phyloP scores from a whole-genome alignment of 164 flowering plant genomes.

The Hamamelis virginiana region DNA sequence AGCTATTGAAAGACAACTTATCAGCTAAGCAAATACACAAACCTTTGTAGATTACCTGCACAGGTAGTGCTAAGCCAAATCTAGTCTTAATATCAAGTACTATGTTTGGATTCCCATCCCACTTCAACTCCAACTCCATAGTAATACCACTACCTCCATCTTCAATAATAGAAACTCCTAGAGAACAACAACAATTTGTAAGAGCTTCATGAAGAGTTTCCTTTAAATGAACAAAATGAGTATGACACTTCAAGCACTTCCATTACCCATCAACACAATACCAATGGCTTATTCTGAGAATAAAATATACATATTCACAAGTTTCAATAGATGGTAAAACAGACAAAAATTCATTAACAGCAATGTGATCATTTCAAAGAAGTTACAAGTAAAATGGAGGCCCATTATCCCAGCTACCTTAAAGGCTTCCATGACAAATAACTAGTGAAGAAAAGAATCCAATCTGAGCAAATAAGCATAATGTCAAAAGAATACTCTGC shows the following conservation, averaged over 20 bases:
- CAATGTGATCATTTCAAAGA: too few species aligned
- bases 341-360: too few species aligned
- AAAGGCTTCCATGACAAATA: too few species aligned
- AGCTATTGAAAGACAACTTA: background rate
- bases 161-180: conserved; percentile 88
- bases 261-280: background rate
- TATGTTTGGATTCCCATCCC: conserved; percentile 98
- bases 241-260: too few species aligned
- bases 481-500: too few species aligned
- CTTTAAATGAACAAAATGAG: background rate
- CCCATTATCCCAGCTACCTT: too few species aligned
- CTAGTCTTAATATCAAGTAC: conserved; percentile 75
- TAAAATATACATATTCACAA: too few species aligned
- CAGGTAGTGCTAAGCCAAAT: conserved; percentile 81
- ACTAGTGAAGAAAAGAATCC: too few species aligned
- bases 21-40: background rate
- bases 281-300: too few species aligned
- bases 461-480: too few species aligned
- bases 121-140: conserved; percentile 93
- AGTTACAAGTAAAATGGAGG: too few species aligned
- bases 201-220: conserved; percentile 2
- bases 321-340: too few species aligned
- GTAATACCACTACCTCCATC: conserved; percentile 67
- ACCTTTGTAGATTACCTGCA: conserved; percentile 59
- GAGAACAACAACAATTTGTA: conserved; percentile 10